Evolutionary conservation across 805 yeast species (phyloP), one percentile per base, ranked within the genome.

Genomic region (Hemisphaericaspora nanyangensis): DNA sequence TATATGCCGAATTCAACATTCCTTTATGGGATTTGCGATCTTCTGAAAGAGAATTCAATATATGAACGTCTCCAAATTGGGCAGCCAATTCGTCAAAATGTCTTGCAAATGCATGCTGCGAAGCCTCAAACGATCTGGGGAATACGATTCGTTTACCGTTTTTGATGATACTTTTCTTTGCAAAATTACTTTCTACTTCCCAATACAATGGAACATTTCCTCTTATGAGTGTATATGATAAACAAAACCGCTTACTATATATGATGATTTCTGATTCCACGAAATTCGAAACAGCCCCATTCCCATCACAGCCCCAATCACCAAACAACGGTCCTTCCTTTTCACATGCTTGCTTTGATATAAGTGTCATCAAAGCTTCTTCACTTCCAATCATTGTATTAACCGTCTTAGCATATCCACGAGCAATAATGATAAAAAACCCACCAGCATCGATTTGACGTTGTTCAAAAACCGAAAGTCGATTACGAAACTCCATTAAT

Each of bases 121-220:
- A 68, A 1, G 80, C 76, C 41, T 76, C 81, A 34, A 67, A 65
- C 1, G 80, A 74, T 35, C 79, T 59, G 1, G 78, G 73, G 43
- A 75, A 71, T 10, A 65, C 63, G 10, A 69, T 49, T 28, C 63
- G 63, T 44, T 68, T 72, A n/a, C 72, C 69, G 34, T 51, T 54
- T 27, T 52, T 56, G 7, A 70, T 55, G 7, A 75, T 42, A 22
- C 49, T 58, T 39, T 55, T 59, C 32, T 60, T 63, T 10, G 59
- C 43, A 36, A 74, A 58, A 10, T 10, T 15, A 36, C 60, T 63
- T 37, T 72, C 79, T 24, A 73, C 47, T 38, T 76, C 74, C 80
- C 80, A 77, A 47, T 70, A 72, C 16, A 73, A 57, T 3, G 82
- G 82, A 7, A 73, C 76, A 49, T 77, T 77, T 1, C 82, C 81